Conservation (phyloP, 164 flowering plant genomes). For the Piper betle region DNA sequence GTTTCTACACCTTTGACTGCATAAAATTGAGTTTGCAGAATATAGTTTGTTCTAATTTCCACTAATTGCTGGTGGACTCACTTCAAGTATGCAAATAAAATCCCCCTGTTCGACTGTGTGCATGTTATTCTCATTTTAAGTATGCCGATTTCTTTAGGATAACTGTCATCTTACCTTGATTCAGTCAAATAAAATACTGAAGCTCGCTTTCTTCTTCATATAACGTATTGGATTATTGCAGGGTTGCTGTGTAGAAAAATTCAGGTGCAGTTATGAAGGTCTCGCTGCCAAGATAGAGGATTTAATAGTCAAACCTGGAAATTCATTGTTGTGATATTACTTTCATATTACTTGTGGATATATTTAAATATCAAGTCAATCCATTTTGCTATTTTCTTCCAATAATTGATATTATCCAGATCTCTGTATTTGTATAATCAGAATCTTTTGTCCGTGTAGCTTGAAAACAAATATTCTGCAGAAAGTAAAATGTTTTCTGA, state of each 20-base stretch:
- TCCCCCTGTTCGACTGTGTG: background rate
- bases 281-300: slow-evolving; percentile 26
- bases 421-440: background rate
- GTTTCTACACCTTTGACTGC: too few species aligned
- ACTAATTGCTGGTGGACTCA: background rate
- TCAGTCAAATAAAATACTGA: background rate
- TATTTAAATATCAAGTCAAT: background rate
- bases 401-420: background rate
- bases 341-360: background rate
- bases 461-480: background rate
- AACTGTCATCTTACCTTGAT: background rate
- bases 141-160: background rate
- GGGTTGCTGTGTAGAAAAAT: slow-evolving; percentile 66
- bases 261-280: slow-evolving; percentile 24
- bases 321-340: slow-evolving; percentile 4
- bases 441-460: background rate
- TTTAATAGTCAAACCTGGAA: slow-evolving; percentile 15
- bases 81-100: background rate
- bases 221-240: slow-evolving; percentile 26
- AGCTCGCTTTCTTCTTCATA: background rate
- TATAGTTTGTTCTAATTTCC: too few species aligned
- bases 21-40: too few species aligned
- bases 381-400: background rate
- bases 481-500: background rate
- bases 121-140: background rate